phyloP scores from a whole-genome alignment of 108 stramenopile genomes.

The Cyclotella sp. region DNA sequence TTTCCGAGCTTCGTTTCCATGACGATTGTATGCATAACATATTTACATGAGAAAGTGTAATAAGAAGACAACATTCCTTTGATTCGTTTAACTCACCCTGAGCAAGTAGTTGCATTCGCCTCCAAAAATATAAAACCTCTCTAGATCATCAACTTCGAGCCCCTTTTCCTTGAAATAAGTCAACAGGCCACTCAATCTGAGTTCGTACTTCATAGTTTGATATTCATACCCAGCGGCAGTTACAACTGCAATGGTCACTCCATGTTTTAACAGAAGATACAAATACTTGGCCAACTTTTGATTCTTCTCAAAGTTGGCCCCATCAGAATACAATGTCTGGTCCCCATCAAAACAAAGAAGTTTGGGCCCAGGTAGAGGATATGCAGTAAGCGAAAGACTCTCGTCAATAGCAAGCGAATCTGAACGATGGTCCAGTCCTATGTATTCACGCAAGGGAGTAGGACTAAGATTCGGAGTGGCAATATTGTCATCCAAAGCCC shows the following conservation, averaged over 20 bases:
- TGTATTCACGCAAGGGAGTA: slow-evolving; percentile 1
- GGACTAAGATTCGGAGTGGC: slow-evolving; percentile 15
- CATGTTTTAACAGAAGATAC: slow-evolving; percentile 72
- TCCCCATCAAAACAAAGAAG: slow-evolving; percentile 95
- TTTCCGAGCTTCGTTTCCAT: slow-evolving; percentile 61
- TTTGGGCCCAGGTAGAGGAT: slow-evolving; percentile 68
- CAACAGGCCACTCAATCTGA: slow-evolving; percentile 83
- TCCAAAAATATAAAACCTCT: slow-evolving; percentile 92
- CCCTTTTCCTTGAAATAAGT: slow-evolving; percentile 71
- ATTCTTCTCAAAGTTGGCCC: slow-evolving; percentile 90
- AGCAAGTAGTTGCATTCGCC: slow-evolving; percentile 94
- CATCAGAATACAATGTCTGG: slow-evolving; percentile 91
- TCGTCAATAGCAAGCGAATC: slow-evolving; percentile 44
- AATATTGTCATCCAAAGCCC: slow-evolving; percentile 5
- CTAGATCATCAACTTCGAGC: slow-evolving; percentile 68
- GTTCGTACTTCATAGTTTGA: slow-evolving; percentile 85
- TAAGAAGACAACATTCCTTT: neutral
- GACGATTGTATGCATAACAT: no score
- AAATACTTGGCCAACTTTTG: slow-evolving; percentile 82
- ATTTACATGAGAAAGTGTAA: neutral
- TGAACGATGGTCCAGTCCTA: slow-evolving; percentile 19
- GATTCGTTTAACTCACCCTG: slow-evolving; percentile 29
- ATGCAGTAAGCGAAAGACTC: slow-evolving; percentile 14
- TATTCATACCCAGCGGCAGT: slow-evolving; percentile 97
- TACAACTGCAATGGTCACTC: slow-evolving; percentile 89